Conservation (phyloP, 2,329 filamentous ascomycete species). For the Scedosporium dehoogii region DNA sequence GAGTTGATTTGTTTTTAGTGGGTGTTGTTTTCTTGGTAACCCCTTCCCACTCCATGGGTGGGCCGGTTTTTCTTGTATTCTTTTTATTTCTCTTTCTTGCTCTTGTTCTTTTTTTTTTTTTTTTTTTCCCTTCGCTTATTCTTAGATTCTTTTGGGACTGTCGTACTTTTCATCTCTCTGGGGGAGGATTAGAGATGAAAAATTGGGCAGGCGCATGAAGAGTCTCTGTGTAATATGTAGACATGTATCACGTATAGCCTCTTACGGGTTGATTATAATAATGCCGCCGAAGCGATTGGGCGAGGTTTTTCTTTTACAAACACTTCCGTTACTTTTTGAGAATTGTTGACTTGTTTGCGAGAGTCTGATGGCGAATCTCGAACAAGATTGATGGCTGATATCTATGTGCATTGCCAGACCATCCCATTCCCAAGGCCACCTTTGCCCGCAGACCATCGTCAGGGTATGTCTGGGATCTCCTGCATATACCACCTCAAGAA, state of each 20-base stretch:
- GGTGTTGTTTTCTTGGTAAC: not conserved
- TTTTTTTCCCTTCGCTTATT: not conserved
- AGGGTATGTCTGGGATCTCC: no score
- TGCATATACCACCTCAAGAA: no score
- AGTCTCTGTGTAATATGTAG: not conserved
- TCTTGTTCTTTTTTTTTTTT: not conserved
- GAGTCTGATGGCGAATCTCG: no score
- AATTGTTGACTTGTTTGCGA: no score
- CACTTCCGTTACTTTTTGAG: not conserved
- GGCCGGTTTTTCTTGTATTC: conserved; percentile 2
- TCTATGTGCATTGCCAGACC: no score
- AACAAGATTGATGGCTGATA: no score
- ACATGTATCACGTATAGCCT: not conserved
- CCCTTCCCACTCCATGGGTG: not conserved
- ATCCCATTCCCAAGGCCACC: no score
- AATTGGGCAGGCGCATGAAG: not conserved
- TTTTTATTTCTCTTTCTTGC: not conserved
- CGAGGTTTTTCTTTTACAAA: not conserved
- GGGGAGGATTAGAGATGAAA: not conserved
- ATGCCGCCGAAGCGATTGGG: not conserved
- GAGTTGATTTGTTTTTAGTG: no score
- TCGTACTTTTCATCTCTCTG: not conserved
- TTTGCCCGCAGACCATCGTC: no score
- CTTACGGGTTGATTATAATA: not conserved
- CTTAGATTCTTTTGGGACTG: not conserved